Base-by-base conservation (phyloP, 768 basidiomycete species). In the Amanita fuliginea region DNA sequence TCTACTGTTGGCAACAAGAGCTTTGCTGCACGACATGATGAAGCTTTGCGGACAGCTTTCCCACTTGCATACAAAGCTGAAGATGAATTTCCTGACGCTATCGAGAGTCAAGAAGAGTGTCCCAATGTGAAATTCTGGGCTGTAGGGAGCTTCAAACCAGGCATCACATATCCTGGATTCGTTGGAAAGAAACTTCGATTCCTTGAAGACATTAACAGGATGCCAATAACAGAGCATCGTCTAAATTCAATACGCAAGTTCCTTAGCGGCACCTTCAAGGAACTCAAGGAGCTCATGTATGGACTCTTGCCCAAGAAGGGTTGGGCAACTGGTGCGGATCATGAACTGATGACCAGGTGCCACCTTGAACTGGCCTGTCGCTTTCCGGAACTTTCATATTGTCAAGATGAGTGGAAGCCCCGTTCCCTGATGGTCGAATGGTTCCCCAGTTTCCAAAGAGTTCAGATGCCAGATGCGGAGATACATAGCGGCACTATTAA, bases 21-120 rank as follows among this genome's bases (percentile, higher is more conserved):
- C 16, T 34, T 18, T 34, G n/a, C 1, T 1, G 44, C 7, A 33
- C 0, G 44, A 22, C 11, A 33, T 3, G 11, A 46, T 1, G 18
- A 46, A 26, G 34, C 46, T 36, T 46, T 46, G 34, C 6, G 35
- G 22, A 21, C 35, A 2, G 46, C 6, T 37, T 46, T 46, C 8
- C 46, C 24, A 10, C 34, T 46, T n/a, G 46, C 46, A 37, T 46
- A 46, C 14, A 46, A 34, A 35, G 36, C 45, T 1, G 13, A 46
- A 46, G 32, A 34, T 35, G 19, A 46, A 35, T n/a, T 34, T 21
- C 19, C 44, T 6, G 4, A 6, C 44, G 35, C 35, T 21, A 19
- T 35, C 11, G 32, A 45, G 14, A 5, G 8, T 21, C n/a, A n/a
- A n/a, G 30, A 11, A 30, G 26, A 43, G 0, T 1, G 16, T 28